Evolutionary conservation across 345 rosid genomes (phyloP), one percentile per base, ranked within the genome.

Genomic region (Conringia planisiliqua): DNA sequence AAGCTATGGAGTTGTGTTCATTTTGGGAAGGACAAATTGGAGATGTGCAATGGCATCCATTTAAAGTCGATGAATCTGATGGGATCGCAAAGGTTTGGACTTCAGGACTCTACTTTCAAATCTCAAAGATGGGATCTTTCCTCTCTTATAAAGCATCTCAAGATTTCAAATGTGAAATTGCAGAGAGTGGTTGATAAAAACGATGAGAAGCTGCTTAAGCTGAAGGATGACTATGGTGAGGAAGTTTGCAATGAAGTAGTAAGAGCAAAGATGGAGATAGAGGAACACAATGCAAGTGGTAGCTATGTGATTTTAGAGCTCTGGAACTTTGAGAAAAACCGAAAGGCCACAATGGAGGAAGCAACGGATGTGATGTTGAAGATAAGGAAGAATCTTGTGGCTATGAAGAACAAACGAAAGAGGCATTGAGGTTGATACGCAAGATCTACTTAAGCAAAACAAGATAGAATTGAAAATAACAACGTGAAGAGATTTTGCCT

Each of bases 21-120:
- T 7, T 26, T 2, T 88, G 89, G 94, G 85, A 82, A 60, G 44
- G 29, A 0, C 32, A 67, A 63, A 69, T 89, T 2, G 72, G 79
- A 55, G 83, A 89, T 75, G 79, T 85, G 7, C 62, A 46, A 6
- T 89, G 92, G 88, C 55, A 58, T 66, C 92, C 97, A 24, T 89
- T 86, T 35, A 77, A 18, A 71, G 33, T 70, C 8, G 66, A 69
- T 24, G 75, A 42, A 3, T 43, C 74, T 62, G 75, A 76, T 76
- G 80, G 80, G 43, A 54, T 7, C 29, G 7, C 70, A 52, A 76
- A 76, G 80, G 75, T 70, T 16, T 70, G 42, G 6, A 63, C 20
- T 61, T 70, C 6, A 20, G 9, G 2, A 9, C 20, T 60, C 24
- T 36, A 70, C 12, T 20, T 43, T 33, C 16, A 59, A 44, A 44